Conservation (phyloP, 805 yeast genomes). For the Pichia exigua region DNA sequence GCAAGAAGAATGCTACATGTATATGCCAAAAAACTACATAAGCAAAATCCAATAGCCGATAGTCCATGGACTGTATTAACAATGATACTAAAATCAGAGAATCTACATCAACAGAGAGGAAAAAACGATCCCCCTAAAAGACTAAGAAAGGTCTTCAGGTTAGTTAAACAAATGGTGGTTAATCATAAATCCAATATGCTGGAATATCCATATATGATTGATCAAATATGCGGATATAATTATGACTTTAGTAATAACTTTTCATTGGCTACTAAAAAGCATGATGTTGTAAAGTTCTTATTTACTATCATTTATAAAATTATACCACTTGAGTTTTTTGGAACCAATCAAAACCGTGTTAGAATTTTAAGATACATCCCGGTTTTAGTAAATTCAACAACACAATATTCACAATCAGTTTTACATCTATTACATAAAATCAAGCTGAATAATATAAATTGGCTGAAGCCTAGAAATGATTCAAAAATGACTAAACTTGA, state of each 20-base stretch:
- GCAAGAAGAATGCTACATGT: conserved; percentile 20
- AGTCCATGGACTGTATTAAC: conserved; percentile 7
- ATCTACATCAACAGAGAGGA: not conserved
- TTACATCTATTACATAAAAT: conserved; percentile 30
- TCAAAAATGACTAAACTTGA: conserved; percentile 35
- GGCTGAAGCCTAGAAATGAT: conserved; percentile 39
- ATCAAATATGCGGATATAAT: conserved; percentile 22
- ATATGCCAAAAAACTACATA: conserved; percentile 12
- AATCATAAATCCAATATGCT: conserved; percentile 28
- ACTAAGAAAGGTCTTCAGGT: conserved; percentile 15
- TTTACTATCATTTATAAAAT: conserved; percentile 37
- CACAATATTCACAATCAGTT: conserved; percentile 30
- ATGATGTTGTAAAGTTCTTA: conserved; percentile 35
- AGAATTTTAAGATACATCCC: conserved; percentile 32
- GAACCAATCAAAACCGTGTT: conserved; percentile 41
- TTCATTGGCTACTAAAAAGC: conserved; percentile 26
- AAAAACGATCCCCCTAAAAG: conserved; percentile 17
- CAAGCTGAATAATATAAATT: conserved; percentile 37
- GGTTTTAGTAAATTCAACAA: conserved; percentile 29
- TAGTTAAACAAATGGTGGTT: conserved; percentile 19
- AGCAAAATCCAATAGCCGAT: conserved; percentile 20
- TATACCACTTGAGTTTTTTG: conserved; percentile 47
- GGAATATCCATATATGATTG: conserved; percentile 32
- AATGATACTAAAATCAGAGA: conserved; percentile 11
- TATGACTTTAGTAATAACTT: conserved; percentile 22